These are phyloP conservation scores for Silene conica DNA, from an alignment of 148 eudicot genomes.

Conservation along the genomic window DNA sequence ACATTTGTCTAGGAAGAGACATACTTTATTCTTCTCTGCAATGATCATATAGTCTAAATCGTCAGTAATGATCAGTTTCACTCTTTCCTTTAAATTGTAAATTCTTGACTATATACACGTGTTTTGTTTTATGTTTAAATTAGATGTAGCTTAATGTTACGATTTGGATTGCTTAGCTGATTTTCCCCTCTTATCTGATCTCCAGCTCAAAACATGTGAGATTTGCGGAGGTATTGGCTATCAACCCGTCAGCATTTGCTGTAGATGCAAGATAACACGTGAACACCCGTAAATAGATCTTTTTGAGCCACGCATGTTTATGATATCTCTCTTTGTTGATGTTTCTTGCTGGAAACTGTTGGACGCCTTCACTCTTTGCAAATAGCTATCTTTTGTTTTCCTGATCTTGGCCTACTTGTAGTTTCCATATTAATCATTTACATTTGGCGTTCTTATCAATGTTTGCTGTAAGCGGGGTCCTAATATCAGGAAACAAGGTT, in stretches of 20 bases:
- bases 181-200: background rate
- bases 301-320: background rate
- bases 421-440: background rate
- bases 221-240: slow-evolving; percentile 28
- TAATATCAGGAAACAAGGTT: no score
- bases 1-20: background rate
- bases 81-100: background rate
- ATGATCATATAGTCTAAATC: background rate
- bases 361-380: background rate
- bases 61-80: background rate
- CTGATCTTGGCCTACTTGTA: background rate
- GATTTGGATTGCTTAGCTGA: background rate
- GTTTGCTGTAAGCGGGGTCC: no score
- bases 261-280: slow-evolving; percentile 25
- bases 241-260: slow-evolving; percentile 18
- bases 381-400: background rate
- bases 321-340: background rate
- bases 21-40: background rate
- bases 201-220: slow-evolving; percentile 32
- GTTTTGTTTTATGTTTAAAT: background rate
- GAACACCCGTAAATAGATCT: slow-evolving; percentile 24
- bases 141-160: background rate
- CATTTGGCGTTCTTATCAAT: background rate
- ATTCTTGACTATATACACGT: background rate
- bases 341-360: slow-evolving; percentile 7